Evolutionary conservation across 305 asterid genomes (phyloP).

Genomic region (Rubia occidens): DNA sequence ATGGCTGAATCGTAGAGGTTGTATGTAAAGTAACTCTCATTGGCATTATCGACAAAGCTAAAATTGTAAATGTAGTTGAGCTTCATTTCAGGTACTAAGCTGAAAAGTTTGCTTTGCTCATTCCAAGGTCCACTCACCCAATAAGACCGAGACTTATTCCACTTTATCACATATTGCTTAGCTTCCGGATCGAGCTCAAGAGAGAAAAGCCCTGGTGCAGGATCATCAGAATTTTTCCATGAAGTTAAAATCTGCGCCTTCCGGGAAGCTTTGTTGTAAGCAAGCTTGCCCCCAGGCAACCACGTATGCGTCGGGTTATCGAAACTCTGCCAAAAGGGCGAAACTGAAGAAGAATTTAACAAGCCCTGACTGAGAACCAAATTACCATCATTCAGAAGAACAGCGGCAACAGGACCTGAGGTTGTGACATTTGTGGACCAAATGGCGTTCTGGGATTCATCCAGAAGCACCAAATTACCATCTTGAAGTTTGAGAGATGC

Average conservation of each 20-base stretch:
- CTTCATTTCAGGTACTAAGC: slow-evolving; percentile 60
- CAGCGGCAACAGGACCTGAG: slow-evolving; percentile 26
- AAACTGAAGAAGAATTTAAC: slow-evolving; percentile 18
- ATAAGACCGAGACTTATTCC: slow-evolving; percentile 21
- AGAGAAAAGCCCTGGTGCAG: slow-evolving; percentile 32
- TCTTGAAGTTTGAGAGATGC: slow-evolving; percentile 30
- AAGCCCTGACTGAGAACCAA: slow-evolving; percentile 26
- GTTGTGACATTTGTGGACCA: slow-evolving; percentile 42
- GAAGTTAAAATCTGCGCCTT: slow-evolving; percentile 39
- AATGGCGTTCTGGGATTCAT: slow-evolving; percentile 20
- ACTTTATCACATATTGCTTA: slow-evolving; percentile 21
- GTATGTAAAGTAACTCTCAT: slow-evolving; percentile 55
- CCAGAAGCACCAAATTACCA: slow-evolving; percentile 40
- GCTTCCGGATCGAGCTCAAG: slow-evolving; percentile 20
- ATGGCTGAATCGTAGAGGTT: slow-evolving; percentile 24
- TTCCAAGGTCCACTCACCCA: slow-evolving; percentile 56
- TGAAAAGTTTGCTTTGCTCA: slow-evolving; percentile 33
- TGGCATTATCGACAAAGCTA: slow-evolving; percentile 25
- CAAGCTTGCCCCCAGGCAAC: slow-evolving; percentile 53
- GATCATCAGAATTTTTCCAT: slow-evolving; percentile 46
- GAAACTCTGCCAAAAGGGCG: slow-evolving; percentile 49
- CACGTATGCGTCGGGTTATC: slow-evolving; percentile 48
- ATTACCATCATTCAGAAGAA: slow-evolving; percentile 46
- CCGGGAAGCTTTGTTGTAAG: slow-evolving; percentile 31
- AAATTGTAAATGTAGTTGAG: slow-evolving; percentile 43